Conservation (phyloP, 2,329 filamentous ascomycete genomes). For the Onygenales sp. region DNA sequence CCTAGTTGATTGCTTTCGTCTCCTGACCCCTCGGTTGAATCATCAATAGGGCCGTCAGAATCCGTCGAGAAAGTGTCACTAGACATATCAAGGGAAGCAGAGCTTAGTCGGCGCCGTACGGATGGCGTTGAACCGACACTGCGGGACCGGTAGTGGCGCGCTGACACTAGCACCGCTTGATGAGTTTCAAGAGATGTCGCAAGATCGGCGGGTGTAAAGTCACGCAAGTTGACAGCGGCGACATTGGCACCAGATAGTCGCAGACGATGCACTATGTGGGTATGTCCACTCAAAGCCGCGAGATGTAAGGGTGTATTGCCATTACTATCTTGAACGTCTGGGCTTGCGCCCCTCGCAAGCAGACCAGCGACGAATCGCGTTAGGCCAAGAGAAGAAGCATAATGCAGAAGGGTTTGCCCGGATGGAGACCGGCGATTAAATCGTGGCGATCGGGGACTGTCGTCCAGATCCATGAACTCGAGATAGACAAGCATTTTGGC, state of each 20-base stretch:
- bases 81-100: conserved; percentile 56
- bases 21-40: conserved; percentile 22
- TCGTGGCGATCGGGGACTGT: conserved; percentile 57
- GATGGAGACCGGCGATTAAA: conserved; percentile 57
- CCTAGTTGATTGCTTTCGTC: conserved; percentile 18
- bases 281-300: conserved; percentile 65
- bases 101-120: conserved; percentile 41
- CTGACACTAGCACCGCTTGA: conserved; percentile 52
- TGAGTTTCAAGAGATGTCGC: conserved; percentile 56
- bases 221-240: conserved; percentile 58
- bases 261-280: conserved; percentile 66
- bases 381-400: conserved; percentile 66
- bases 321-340: conserved; percentile 64
- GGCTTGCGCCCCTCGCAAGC: conserved; percentile 66
- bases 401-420: conserved; percentile 71
- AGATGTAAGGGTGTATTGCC: conserved; percentile 78
- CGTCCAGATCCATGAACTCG: conserved; percentile 70
- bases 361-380: conserved; percentile 68
- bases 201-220: conserved; percentile 62
- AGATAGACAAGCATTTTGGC: conserved; percentile 61
- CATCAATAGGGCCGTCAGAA: conserved; percentile 35
- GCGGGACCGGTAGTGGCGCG: conserved; percentile 55
- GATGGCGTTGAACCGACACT: conserved; percentile 51
- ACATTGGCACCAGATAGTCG: conserved; percentile 66
- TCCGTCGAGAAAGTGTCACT: conserved; percentile 50